Evolutionary conservation across 1,284 basidiomycete genomes (phyloP).

Genomic region (Rhodotorula sp.): DNA sequence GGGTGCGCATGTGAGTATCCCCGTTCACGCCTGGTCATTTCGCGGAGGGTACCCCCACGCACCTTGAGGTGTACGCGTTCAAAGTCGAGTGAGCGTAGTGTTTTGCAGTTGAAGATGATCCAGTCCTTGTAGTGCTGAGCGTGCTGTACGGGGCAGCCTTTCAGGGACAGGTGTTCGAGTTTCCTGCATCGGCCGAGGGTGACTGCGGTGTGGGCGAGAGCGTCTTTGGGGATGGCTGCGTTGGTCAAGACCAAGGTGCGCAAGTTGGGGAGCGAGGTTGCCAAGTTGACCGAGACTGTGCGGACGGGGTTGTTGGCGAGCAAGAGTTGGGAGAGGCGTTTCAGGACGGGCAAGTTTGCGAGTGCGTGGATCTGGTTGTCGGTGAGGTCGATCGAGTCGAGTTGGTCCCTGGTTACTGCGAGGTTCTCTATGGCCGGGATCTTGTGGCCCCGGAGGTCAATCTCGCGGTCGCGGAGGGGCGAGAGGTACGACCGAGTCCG

Average conservation of each 20-base stretch:
- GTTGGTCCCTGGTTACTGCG: slow-evolving; percentile 74
- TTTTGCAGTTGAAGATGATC: slow-evolving; percentile 56
- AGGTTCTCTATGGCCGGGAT: slow-evolving; percentile 99
- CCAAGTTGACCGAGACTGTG: slow-evolving; percentile 73
- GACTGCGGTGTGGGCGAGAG: slow-evolving; percentile 71
- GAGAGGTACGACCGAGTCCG: slow-evolving; percentile 77
- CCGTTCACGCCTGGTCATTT: too few species aligned
- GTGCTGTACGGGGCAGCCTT: slow-evolving; percentile 88
- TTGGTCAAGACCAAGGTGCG: slow-evolving; percentile 69
- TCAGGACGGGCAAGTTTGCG: slow-evolving; percentile 78
- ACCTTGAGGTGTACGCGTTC: slow-evolving; percentile 93
- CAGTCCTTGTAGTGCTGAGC: slow-evolving; percentile 97
- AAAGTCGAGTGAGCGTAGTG: slow-evolving; percentile 91
- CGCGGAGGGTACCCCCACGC: too few species aligned
- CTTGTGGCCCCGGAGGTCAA: slow-evolving; percentile 92
- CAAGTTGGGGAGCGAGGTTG: slow-evolving; percentile 79
- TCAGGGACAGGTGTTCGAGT: slow-evolving; percentile 76
- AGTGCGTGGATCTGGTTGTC: slow-evolving; percentile 90
- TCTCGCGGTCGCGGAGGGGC: slow-evolving; percentile 87
- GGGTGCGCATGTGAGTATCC: slow-evolving; percentile 45
- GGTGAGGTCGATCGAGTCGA: slow-evolving; percentile 88
- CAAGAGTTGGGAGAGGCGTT: slow-evolving; percentile 72
- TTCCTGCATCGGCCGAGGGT: slow-evolving; percentile 73
- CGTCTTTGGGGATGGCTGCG: slow-evolving; percentile 58
- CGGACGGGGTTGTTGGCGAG: slow-evolving; percentile 85